A percentile compares a stretch with the other conserved stretches of the same genome.
Evolutionary conservation across 75 land plant genomes (phyloP).

Genomic region (Selaginella tamariscina): DNA sequence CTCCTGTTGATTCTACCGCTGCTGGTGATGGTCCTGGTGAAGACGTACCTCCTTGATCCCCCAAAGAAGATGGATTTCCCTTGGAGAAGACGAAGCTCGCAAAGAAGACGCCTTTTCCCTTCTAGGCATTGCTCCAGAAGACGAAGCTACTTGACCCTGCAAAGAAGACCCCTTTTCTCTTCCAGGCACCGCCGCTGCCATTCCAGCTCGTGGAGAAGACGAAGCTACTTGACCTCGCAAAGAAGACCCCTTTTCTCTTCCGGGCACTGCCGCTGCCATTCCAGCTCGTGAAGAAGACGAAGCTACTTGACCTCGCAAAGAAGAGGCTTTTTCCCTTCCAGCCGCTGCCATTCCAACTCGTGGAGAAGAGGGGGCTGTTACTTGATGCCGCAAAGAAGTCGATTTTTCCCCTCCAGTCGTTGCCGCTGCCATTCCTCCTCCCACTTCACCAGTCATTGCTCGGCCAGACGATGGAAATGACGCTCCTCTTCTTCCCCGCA

Average conservation of each 20-base stretch:
- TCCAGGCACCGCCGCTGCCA: background rate
- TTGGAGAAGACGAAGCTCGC: no score
- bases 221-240: background rate
- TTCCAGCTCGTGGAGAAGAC: background rate
- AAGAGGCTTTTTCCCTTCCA: background rate
- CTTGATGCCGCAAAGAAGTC: slow-evolving; percentile 1
- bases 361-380: background rate
- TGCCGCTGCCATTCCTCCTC: slow-evolving; percentile 2
- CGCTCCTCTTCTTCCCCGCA: background rate
- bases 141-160: no score
- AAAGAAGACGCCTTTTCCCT: background rate
- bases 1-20: background rate
- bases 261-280: background rate
- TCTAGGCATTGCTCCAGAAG: no score
- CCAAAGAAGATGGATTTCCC: background rate
- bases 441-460: background rate
- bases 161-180: no score
- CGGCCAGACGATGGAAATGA: background rate
- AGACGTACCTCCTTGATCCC: background rate
- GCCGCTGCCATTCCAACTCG: background rate
- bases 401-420: background rate
- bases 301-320: background rate
- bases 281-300: background rate
- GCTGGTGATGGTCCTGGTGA: background rate
- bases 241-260: background rate